These are phyloP conservation scores for Sambucus nigra DNA, from an alignment of 129 eudicot genomes.

Conservation along the genomic window DNA sequence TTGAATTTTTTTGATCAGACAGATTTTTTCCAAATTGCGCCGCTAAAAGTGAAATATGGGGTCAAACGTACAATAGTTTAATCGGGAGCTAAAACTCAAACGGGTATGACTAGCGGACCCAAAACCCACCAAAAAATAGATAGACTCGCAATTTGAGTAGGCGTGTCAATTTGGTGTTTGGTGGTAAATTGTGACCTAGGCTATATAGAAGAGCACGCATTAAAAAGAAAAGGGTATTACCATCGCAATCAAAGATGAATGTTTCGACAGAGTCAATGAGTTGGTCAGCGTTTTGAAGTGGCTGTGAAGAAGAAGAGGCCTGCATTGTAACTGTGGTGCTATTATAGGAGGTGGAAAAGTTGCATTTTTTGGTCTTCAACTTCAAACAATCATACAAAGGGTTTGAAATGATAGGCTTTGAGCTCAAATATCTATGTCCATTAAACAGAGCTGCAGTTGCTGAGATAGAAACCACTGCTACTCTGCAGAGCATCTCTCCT, in stretches of 20 bases:
- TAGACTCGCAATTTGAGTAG: too few species aligned
- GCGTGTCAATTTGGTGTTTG: too few species aligned
- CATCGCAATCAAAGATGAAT: conserved; percentile 96
- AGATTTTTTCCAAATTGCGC: too few species aligned
- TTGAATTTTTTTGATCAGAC: too few species aligned
- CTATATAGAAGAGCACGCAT: too few species aligned
- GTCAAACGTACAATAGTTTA: too few species aligned
- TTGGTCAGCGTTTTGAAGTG: conserved; percentile 58
- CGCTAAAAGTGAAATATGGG: too few species aligned
- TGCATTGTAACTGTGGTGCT: conserved; percentile 21
- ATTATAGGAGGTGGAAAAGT: conserved; percentile 4
- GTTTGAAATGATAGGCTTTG: conserved; percentile 18
- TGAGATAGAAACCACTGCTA: conserved; percentile 20
- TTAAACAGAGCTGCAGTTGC: conserved; percentile 7
- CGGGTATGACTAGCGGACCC: too few species aligned
- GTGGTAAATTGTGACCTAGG: too few species aligned
- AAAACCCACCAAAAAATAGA: too few species aligned
- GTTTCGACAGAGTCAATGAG: conserved; percentile 94
- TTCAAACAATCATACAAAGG: conserved; percentile 12
- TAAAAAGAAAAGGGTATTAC: conserved; percentile 15
- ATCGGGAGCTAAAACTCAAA: too few species aligned
- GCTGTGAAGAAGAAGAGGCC: conserved; percentile 54
- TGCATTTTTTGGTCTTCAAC: conserved; percentile 26
- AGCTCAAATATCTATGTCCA: conserved; percentile 1
- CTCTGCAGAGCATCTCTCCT: conserved; percentile 56